Percentiles rank a stretch among this genome's conserved stretches.
Evolutionary conservation across 306 rosid species (phyloP).

Genomic region (Vigna nakashimae): DNA sequence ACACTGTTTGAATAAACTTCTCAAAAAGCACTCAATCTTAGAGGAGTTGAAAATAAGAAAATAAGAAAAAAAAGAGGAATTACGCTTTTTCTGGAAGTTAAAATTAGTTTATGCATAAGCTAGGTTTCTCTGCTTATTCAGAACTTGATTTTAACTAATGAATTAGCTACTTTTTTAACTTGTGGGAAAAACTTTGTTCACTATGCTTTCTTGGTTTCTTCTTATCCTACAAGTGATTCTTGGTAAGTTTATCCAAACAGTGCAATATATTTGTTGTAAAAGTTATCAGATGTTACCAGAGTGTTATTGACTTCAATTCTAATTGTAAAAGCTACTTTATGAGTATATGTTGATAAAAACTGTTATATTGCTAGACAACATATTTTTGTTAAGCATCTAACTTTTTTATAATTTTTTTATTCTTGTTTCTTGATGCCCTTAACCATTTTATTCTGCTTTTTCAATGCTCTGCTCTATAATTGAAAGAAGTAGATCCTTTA

Average conservation of each 20-base stretch:
- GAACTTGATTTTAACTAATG: neutral
- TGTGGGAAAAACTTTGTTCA: neutral
- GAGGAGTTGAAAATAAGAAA: neutral
- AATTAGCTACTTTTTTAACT: neutral
- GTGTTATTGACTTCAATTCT: slow-evolving; percentile 23
- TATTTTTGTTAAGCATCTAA: slow-evolving; percentile 11
- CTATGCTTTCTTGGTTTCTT: neutral
- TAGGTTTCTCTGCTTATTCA: neutral
- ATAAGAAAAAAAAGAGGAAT: neutral
- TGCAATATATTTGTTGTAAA: slow-evolving; percentile 13
- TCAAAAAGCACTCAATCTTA: neutral
- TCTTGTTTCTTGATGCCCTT: slow-evolving; percentile 6
- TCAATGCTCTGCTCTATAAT: slow-evolving; percentile 22
- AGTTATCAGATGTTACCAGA: slow-evolving; percentile 17
- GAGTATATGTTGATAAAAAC: slow-evolving; percentile 11
- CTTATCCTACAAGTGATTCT: neutral
- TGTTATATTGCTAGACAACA: slow-evolving; percentile 11
- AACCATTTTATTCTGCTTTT: slow-evolving; percentile 13
- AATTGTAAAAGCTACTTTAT: slow-evolving; percentile 13
- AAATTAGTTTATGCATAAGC: neutral
- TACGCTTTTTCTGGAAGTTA: neutral
- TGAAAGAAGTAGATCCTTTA: slow-evolving; percentile 34
- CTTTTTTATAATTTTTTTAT: neutral
- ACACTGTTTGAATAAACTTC: neutral
- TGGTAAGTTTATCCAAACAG: neutral